Base-by-base conservation (phyloP, 106 monocot species). In the Platanthera zijinensis region DNA sequence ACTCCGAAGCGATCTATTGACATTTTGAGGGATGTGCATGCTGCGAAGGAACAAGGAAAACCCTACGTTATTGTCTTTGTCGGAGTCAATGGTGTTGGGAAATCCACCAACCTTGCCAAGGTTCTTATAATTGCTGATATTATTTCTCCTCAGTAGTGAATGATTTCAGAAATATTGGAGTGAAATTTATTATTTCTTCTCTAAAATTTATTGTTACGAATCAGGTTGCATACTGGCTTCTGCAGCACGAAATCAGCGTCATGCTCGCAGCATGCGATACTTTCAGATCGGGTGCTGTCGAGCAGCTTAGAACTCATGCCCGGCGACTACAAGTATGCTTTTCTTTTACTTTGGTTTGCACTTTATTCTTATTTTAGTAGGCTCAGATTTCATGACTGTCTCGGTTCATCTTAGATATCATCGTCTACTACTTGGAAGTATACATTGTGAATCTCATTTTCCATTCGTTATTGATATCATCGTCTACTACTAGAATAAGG, bases 81-180 rank as follows among this genome's bases (percentile, higher is more conserved):
- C 77, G 97, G 97, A 48, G 97, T 97, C 53, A 97, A 97, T 85
- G 97, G 97, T 74, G 97, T 97, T 76, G 97, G 97, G 48, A 97
- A 97, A 74, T 97, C 97, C 50, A 97, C 97, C 56, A 97, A 97
- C 83, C 97, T 97, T 80, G 97, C 97, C n/a, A 97, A 97, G 87
- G 97, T 97, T 73, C 22, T 21, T 30, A 64, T 46, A 17, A 47
- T 51, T 51, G 8, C 22, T 51, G 18, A 51, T 70, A 17, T n/a
- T 48, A n/a, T 10, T 70, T 46, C 39, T 39, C 12, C 8, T 66
- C 30, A 28, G 66, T 48, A 47, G 14, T 48, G n/a, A 70, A 10
- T 70, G 48, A 70, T 47, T 70, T 2, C 48, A 70, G 45, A 15
- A 8, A 13, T 17, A 70, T 70, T 15, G 46, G 14, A 48, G n/a